These are phyloP conservation scores for Peribolospora kevripleyi DNA, from an alignment of 768 basidiomycete species.

Conservation along the genomic window DNA sequence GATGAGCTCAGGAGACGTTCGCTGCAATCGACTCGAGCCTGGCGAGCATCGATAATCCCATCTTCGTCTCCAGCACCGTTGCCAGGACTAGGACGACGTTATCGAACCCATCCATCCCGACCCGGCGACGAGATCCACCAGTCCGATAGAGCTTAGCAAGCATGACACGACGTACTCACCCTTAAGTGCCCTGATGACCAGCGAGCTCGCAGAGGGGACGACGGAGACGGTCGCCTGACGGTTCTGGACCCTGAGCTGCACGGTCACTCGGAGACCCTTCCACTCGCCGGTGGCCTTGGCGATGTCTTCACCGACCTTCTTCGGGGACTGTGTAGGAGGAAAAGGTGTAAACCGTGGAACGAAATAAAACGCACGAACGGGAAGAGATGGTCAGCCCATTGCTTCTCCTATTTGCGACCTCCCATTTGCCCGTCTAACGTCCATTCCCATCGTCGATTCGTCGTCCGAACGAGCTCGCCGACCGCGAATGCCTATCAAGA, in stretches of 20 bases:
- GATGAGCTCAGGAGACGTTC: no score
- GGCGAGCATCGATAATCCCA: no score
- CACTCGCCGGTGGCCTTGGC: conserved; percentile 93
- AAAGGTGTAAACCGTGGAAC: background rate
- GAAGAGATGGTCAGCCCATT: no score
- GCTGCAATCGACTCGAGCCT: no score
- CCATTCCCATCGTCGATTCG: no score
- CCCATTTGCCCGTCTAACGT: no score
- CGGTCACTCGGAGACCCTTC: conserved; percentile 99
- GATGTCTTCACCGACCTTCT: conserved; percentile 99
- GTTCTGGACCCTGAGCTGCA: conserved; percentile 98
- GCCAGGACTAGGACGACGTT: conserved; percentile 3
- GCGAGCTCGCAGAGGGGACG: conserved; percentile 86
- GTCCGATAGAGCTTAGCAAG: background rate
- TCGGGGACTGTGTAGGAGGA: conserved; percentile 49
- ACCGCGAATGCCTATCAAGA: no score
- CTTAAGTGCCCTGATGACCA: conserved; percentile 95
- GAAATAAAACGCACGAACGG: background rate
- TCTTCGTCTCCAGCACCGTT: no score
- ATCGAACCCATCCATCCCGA: background rate
- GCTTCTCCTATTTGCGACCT: no score
- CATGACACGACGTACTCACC: conserved; percentile 28
- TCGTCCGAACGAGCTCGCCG: no score
- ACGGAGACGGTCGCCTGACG: conserved; percentile 93
- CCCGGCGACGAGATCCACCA: background rate